Percentiles rank a stretch among this genome's conserved stretches.
phyloP scores from a whole-genome alignment of 2,329 filamentous ascomycete genomes.

The Diaporthe caulivora region DNA sequence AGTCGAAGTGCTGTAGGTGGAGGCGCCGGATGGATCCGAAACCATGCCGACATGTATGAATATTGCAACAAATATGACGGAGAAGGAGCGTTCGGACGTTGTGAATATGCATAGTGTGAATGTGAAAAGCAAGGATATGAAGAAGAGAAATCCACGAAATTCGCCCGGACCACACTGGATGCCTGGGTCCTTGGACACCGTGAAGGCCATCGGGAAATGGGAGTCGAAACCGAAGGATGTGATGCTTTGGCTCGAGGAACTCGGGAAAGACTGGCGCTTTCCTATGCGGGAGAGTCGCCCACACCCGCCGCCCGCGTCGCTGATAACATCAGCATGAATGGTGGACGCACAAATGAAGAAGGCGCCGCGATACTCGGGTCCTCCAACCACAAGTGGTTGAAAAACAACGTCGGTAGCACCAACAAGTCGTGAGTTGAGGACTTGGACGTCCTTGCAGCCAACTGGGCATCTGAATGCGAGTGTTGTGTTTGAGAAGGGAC shows the following conservation, averaged over 20 bases:
- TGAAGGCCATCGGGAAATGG: constrained; percentile 89
- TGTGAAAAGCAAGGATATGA: constrained; percentile 85
- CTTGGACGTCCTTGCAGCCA: constrained; percentile 62
- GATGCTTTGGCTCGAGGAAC: constrained; percentile 78
- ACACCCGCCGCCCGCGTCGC: constrained; percentile 76
- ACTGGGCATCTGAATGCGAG: constrained; percentile 72
- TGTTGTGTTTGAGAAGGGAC: constrained; percentile 68
- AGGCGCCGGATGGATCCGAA: constrained; percentile 79
- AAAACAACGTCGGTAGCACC: constrained; percentile 77
- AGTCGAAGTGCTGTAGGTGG: constrained; percentile 65
- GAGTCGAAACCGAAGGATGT: constrained; percentile 83
- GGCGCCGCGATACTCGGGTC: constrained; percentile 84
- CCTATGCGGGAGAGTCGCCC: constrained; percentile 80
- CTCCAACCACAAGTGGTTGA: constrained; percentile 74
- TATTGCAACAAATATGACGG: constrained; percentile 81
- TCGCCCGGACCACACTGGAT: constrained; percentile 80
- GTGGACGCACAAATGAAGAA: constrained; percentile 83
- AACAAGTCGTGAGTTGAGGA: constrained; percentile 78
- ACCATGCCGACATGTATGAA: constrained; percentile 95
- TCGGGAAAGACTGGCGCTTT: constrained; percentile 71
- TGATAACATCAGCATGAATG: constrained; percentile 79
- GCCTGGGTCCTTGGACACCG: constrained; percentile 46
- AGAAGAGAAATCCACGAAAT: constrained; percentile 85
- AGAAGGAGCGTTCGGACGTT: constrained; percentile 81
- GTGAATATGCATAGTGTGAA: constrained; percentile 84